Evolutionary conservation across 148 eudicot genomes (phyloP).

Genomic region (Rheum nobile): DNA sequence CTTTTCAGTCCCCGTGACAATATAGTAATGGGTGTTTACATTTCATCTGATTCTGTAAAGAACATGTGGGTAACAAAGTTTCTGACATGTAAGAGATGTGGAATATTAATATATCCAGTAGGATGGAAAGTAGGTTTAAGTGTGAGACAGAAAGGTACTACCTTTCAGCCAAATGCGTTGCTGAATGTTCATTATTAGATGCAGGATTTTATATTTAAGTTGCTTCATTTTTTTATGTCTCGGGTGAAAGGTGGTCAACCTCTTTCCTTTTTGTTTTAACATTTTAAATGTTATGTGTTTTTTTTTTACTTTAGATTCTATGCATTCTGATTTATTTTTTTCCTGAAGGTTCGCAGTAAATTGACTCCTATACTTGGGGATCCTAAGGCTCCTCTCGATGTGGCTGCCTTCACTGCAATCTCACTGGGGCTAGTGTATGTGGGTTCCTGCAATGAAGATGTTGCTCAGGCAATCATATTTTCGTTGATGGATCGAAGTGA

Average conservation of each 20-base stretch:
- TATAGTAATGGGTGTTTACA: not conserved
- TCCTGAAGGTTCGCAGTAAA: slow-evolving; percentile 42
- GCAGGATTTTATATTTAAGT: not conserved
- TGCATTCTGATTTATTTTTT: not conserved
- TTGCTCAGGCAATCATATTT: slow-evolving; percentile 82
- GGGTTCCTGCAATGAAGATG: slow-evolving; percentile 83
- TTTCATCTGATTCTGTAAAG: not conserved
- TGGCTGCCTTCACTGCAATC: slow-evolving; percentile 75
- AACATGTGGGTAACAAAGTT: too few species aligned
- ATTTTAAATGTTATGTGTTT: not conserved
- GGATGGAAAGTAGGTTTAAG: too few species aligned
- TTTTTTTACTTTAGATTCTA: not conserved
- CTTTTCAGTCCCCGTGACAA: not conserved
- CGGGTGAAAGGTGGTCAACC: not conserved
- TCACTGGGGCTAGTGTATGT: slow-evolving; percentile 72
- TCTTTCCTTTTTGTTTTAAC: not conserved
- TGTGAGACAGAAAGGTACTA: not conserved
- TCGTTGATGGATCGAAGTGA: slow-evolving; percentile 81
- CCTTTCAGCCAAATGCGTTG: not conserved
- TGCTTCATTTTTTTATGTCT: not conserved
- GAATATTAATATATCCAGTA: too few species aligned
- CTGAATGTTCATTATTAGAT: not conserved
- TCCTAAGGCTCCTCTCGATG: slow-evolving; percentile 68
- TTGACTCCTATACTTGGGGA: slow-evolving; percentile 70
- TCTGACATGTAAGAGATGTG: too few species aligned